Conservation (phyloP, 768 basidiomycete species). For the Trametopsis cervina region DNA sequence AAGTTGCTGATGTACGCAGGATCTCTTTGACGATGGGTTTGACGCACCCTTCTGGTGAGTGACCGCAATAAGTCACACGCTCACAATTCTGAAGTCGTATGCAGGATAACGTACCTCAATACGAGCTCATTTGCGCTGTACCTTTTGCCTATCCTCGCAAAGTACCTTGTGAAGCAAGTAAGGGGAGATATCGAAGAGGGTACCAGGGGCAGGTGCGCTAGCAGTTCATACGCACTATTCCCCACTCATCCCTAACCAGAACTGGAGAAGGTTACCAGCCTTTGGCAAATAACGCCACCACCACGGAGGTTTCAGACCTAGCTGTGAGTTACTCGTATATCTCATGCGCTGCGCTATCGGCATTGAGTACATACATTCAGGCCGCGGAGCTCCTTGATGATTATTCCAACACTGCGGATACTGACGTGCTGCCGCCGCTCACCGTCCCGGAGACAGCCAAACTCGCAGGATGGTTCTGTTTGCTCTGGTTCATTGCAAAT, state of each 20-base stretch:
- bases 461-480: constrained; percentile 75
- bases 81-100: neutral
- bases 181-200: constrained; percentile 8
- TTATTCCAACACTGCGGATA: neutral
- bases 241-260: constrained; percentile 10
- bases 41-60: constrained; percentile 85
- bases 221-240: neutral
- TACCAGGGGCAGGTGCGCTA: constrained; percentile 8
- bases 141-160: constrained; percentile 53
- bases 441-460: constrained; percentile 65
- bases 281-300: constrained; percentile 18
- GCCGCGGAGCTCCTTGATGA: neutral
- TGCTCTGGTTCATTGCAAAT: constrained; percentile 93
- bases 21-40: constrained; percentile 58
- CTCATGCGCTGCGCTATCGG: too few relatives aligned
- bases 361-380: too few relatives aligned
- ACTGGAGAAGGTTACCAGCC: constrained; percentile 22
- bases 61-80: neutral
- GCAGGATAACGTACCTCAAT: constrained; percentile 82
- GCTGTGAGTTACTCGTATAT: constrained; percentile 8
- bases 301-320: constrained; percentile 10
- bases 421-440: constrained; percentile 33
- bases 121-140: constrained; percentile 86
- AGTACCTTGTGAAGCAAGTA: constrained; percentile 18
- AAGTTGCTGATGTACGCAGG: constrained; percentile 23